Conservation (phyloP, 257 asterid species). For the Solanum boliviense region DNA sequence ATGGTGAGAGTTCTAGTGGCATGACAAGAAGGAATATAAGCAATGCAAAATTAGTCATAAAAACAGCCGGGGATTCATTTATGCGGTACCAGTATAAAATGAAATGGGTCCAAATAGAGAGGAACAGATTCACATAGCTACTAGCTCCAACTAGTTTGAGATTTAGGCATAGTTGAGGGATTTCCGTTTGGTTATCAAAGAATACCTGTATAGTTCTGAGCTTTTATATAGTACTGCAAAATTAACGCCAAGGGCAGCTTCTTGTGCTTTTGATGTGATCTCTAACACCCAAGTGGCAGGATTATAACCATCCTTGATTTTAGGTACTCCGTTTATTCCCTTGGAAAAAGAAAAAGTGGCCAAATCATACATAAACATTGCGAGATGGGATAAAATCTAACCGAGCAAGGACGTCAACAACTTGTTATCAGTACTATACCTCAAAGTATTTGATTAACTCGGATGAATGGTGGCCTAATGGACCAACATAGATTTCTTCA, state of each 20-base stretch:
- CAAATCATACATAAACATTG: neutral
- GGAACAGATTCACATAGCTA: neutral
- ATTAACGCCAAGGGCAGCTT: conserved; percentile 36
- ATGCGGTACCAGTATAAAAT: neutral
- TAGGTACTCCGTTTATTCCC: conserved; percentile 39
- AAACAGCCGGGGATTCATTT: neutral
- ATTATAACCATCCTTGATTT: conserved; percentile 55
- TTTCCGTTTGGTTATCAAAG: neutral
- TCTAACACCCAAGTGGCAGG: conserved; percentile 97
- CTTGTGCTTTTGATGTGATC: conserved; percentile 46
- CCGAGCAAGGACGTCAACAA: neutral
- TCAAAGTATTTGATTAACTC: conserved; percentile 62
- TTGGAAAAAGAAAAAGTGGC: neutral
- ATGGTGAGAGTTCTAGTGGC: neutral
- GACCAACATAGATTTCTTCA: conserved; percentile 70
- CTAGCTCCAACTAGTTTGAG: neutral
- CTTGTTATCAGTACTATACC: conserved; percentile 20
- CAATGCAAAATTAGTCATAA: neutral
- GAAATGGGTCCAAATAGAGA: neutral
- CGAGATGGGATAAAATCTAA: neutral
- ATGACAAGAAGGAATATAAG: neutral
- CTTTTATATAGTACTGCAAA: conserved; percentile 44
- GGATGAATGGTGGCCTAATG: conserved; percentile 54
- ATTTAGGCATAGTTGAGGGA: neutral
- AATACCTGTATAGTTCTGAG: conserved; percentile 52